phyloP scores from a whole-genome alignment of 352 stramenopile genomes.

The Phytophthora idaei region DNA sequence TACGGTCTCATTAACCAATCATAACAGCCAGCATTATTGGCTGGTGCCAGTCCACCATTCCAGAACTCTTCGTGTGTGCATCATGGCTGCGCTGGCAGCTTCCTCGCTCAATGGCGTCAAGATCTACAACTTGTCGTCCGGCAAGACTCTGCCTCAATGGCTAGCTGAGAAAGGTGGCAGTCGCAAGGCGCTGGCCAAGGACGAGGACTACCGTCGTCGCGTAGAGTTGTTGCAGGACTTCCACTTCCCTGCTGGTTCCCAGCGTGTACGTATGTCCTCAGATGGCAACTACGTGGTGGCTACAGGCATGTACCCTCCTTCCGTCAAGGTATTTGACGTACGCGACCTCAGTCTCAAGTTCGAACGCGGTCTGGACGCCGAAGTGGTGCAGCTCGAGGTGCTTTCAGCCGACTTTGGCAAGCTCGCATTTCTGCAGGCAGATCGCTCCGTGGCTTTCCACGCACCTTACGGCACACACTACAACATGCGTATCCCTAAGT shows the following conservation, averaged over 20 bases:
- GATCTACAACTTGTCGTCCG: constrained; percentile 96
- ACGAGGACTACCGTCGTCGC: constrained; percentile 86
- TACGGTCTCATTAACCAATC: constrained; percentile 11
- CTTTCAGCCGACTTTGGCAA: constrained; percentile 98
- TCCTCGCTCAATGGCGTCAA: constrained; percentile 93
- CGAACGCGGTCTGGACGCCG: constrained; percentile 96
- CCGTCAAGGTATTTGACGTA: constrained; percentile 95
- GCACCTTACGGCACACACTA: constrained; percentile 98
- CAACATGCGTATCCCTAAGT: constrained; percentile 96
- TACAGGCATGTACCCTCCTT: constrained; percentile 96
- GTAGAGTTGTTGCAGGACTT: constrained; percentile 99
- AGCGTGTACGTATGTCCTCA: constrained; percentile 93
- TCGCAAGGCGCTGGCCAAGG: constrained; percentile 41
- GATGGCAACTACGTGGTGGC: constrained; percentile 98
- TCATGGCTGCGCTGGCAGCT: constrained; percentile 78
- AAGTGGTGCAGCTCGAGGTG: constrained; percentile 96
- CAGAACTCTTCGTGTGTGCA: constrained; percentile 7
- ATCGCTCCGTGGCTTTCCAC: constrained; percentile 98
- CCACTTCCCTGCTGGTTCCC: constrained; percentile 95
- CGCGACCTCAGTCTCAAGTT: constrained; percentile 99
- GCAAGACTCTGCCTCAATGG: constrained; percentile 95
- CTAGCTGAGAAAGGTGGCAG: constrained; percentile 83
- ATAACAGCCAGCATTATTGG: constrained; percentile 12
- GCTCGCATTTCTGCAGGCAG: constrained; percentile 95
- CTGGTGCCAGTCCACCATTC: constrained; percentile 18